These are phyloP conservation scores for Aristolochia fimbriata DNA, from an alignment of 164 flowering plant species.

Conservation along the genomic window DNA sequence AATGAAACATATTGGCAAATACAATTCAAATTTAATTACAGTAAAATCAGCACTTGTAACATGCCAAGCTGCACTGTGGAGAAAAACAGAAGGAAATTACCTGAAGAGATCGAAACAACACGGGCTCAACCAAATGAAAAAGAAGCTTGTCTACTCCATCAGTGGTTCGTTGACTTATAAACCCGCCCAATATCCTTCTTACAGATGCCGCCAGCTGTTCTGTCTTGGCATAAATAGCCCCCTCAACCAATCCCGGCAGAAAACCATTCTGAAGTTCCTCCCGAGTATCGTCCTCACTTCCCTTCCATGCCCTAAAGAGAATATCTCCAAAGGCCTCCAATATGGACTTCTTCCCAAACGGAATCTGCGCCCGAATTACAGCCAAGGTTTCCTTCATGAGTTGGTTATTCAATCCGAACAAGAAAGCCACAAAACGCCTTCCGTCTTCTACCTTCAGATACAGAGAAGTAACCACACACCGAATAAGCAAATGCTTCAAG, in stretches of 20 bases:
- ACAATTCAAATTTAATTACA: no score
- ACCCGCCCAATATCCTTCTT: slow-evolving; percentile 78
- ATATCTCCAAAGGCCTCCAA: slow-evolving; percentile 78
- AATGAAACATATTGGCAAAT: no score
- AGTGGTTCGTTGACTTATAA: slow-evolving; percentile 55
- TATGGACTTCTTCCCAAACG: slow-evolving; percentile 78
- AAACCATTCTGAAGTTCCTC: slow-evolving; percentile 63
- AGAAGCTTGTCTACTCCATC: slow-evolving; percentile 83
- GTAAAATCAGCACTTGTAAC: neutral
- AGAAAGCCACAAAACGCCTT: slow-evolving; percentile 51
- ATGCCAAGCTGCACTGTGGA: neutral
- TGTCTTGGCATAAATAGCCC: slow-evolving; percentile 63
- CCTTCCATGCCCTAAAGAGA: slow-evolving; percentile 77
- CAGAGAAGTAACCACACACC: slow-evolving; percentile 73
- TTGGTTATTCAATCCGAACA: slow-evolving; percentile 62
- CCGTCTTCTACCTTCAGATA: slow-evolving; percentile 89
- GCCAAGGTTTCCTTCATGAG: slow-evolving; percentile 69
- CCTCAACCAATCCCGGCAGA: slow-evolving; percentile 70
- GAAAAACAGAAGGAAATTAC: slow-evolving; percentile 18
- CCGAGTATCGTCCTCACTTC: slow-evolving; percentile 29
- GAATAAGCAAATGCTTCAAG: slow-evolving; percentile 58
- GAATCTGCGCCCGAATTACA: slow-evolving; percentile 72
- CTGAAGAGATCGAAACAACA: slow-evolving; percentile 83
- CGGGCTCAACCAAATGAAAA: slow-evolving; percentile 80
- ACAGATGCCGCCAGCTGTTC: slow-evolving; percentile 49